These are phyloP conservation scores for Aechmea fasciata DNA, from an alignment of 176 grass and related monocot species.

Conservation along the genomic window DNA sequence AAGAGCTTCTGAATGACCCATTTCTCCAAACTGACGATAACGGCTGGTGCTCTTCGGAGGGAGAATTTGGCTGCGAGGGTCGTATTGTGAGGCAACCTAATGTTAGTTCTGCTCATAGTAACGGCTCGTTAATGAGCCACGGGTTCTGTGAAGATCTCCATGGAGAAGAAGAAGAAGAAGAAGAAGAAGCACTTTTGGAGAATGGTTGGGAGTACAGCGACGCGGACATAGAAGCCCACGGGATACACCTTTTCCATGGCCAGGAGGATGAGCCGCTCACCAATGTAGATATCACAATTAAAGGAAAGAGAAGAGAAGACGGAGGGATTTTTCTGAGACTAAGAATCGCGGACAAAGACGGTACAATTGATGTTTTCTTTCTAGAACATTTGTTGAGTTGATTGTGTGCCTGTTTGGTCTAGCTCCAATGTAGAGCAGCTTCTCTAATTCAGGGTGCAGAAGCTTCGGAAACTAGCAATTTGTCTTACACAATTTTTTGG, in stretches of 20 bases:
- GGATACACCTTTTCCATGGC: slow-evolving; percentile 63
- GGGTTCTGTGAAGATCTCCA: slow-evolving; percentile 31
- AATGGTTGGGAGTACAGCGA: slow-evolving; percentile 46
- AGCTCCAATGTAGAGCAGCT: too few species aligned
- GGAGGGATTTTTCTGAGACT: slow-evolving; percentile 67
- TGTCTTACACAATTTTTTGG: too few species aligned
- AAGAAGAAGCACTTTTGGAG: slow-evolving; percentile 34
- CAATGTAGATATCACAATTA: slow-evolving; percentile 73
- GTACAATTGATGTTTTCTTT: slow-evolving; percentile 29
- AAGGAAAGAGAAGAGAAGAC: slow-evolving; percentile 69
- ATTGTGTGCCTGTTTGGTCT: background rate
- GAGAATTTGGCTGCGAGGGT: slow-evolving; percentile 17
- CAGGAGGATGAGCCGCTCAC: slow-evolving; percentile 57
- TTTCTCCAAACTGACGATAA: slow-evolving; percentile 26
- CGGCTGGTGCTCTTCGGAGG: slow-evolving; percentile 15
- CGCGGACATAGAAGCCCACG: slow-evolving; percentile 38
- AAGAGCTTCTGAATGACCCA: slow-evolving; percentile 9
- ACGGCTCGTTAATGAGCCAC: slow-evolving; percentile 38
- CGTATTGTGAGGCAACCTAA: slow-evolving; percentile 29
- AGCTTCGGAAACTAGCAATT: background rate
- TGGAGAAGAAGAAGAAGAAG: background rate
- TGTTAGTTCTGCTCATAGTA: slow-evolving; percentile 33
- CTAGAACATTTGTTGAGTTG: background rate
- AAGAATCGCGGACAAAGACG: slow-evolving; percentile 64
- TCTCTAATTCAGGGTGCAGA: background rate